phyloP scores from a whole-genome alignment of 2,329 filamentous ascomycete genomes.

The Nakataea oryzae region DNA sequence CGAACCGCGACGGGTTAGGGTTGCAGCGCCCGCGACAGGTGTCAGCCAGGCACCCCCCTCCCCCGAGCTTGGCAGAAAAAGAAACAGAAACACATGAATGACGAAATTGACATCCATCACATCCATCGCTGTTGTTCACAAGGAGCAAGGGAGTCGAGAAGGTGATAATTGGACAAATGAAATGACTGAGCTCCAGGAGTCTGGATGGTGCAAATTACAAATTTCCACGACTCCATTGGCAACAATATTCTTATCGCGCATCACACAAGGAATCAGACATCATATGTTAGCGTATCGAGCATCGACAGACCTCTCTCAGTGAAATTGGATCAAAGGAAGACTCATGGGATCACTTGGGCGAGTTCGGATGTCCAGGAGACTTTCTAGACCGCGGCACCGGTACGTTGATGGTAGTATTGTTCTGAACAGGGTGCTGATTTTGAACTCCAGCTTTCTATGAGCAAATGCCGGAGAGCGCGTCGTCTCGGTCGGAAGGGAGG shows the following conservation, averaged over 20 bases:
- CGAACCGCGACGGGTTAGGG: no score
- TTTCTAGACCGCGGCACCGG: background rate
- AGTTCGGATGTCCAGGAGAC: background rate
- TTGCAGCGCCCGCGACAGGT: background rate
- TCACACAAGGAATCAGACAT: background rate
- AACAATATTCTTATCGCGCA: background rate
- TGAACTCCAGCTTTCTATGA: background rate
- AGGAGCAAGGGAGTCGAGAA: background rate
- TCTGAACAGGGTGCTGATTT: background rate
- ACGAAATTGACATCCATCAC: background rate
- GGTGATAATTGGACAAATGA: background rate
- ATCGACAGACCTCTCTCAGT: no score
- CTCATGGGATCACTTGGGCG: background rate
- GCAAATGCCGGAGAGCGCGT: background rate
- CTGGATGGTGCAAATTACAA: no score
- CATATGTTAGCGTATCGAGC: background rate
- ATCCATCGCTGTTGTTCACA: background rate
- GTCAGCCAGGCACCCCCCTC: no score
- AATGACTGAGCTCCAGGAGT: background rate
- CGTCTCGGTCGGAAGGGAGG: background rate
- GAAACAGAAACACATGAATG: no score
- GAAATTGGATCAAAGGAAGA: background rate
- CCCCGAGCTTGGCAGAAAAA: no score
- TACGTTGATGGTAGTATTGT: background rate
- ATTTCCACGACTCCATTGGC: no score